These are phyloP conservation scores for Lepiota brunneoincarnata DNA, from an alignment of 768 basidiomycete genomes.

Conservation along the genomic window DNA sequence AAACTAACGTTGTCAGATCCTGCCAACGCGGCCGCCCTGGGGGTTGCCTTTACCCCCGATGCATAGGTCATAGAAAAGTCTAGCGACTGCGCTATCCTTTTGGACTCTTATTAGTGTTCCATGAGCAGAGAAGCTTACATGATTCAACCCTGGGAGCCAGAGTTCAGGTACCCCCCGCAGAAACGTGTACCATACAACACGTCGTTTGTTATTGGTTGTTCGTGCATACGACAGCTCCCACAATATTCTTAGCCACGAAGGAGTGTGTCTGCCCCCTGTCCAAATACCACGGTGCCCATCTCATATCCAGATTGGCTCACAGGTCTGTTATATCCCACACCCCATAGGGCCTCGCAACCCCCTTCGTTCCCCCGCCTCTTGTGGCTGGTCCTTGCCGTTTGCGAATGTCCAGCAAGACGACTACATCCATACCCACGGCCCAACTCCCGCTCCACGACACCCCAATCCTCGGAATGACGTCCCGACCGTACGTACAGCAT, in stretches of 20 bases:
- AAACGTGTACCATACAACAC: constrained; percentile 13
- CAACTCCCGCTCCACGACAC: constrained; percentile 30
- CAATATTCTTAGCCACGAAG: too few relatives aligned
- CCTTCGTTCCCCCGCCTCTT: neutral
- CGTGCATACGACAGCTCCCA: too few relatives aligned
- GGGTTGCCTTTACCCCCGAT: too few relatives aligned
- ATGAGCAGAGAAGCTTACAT: too few relatives aligned
- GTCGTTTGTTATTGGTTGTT: neutral
- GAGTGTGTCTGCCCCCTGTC: too few relatives aligned
- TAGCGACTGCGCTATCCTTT: too few relatives aligned
- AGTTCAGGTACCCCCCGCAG: neutral
- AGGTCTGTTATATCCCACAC: constrained; percentile 8
- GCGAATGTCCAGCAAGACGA: neutral
- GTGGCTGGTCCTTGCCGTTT: too few relatives aligned
- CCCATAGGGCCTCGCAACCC: constrained; percentile 3
- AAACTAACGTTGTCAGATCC: neutral
- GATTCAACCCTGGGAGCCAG: neutral
- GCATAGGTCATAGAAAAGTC: too few relatives aligned
- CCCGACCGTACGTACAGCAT: constrained; percentile 40
- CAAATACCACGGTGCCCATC: neutral
- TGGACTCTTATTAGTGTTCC: too few relatives aligned
- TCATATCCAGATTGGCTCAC: too few relatives aligned
- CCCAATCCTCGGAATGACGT: constrained; percentile 42
- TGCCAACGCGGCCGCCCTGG: too few relatives aligned
- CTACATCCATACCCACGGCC: constrained; percentile 9